Evolutionary conservation across 768 basidiomycete genomes (phyloP).

Genomic region (Rhodosporidiobolus sp.): DNA sequence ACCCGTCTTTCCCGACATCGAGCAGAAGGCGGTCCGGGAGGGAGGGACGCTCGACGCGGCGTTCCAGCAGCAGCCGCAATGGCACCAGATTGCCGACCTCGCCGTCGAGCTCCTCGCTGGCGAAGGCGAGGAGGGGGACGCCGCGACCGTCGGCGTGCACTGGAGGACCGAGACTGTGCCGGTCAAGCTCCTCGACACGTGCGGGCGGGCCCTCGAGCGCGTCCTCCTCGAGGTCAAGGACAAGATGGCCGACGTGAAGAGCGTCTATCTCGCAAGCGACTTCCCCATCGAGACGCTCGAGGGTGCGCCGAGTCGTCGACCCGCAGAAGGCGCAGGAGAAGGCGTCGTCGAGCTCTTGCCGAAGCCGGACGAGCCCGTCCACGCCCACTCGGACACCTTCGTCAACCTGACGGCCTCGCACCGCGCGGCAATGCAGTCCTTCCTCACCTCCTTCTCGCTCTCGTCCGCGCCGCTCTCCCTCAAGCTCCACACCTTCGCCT

Average conservation of each 20-base stretch:
- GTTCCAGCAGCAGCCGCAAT: background rate
- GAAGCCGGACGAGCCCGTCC: background rate
- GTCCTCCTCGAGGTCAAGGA: background rate
- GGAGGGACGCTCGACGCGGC: background rate
- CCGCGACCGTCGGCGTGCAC: conserved; percentile 4
- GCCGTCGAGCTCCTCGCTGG: background rate
- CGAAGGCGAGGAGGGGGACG: no score
- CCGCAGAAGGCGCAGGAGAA: no score
- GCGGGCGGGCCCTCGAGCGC: background rate
- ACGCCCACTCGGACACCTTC: conserved; percentile 1
- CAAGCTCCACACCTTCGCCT: background rate
- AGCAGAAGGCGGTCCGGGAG: background rate
- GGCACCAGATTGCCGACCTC: background rate
- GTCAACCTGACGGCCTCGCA: background rate
- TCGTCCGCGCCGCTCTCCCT: background rate
- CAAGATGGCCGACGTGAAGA: background rate
- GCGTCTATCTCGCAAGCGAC: conserved; percentile 21
- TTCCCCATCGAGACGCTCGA: conserved; percentile 18
- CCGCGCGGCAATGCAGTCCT: background rate
- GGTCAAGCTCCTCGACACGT: background rate
- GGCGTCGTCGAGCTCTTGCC: no score
- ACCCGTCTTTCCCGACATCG: background rate
- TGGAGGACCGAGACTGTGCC: conserved; percentile 18
- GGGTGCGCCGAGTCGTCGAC: background rate
- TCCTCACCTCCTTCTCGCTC: background rate